Conservation (phyloP, 495 filamentous ascomycete genomes). For the Apodospora peruviana region DNA sequence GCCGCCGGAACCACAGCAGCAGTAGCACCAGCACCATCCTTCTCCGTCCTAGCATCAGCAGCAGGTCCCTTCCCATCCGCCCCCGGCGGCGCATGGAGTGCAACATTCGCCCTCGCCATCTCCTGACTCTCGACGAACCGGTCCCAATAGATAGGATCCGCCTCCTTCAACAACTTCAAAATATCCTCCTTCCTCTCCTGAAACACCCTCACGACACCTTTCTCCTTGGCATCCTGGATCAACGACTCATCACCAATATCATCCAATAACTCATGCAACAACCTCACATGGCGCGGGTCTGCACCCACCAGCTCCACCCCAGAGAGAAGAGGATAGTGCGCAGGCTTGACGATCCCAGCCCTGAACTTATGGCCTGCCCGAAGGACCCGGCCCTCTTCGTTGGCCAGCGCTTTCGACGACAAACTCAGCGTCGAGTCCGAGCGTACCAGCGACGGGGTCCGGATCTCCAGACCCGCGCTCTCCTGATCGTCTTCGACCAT, state of each 20-base stretch:
- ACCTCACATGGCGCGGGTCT: slow-evolving; percentile 46
- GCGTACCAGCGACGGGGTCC: slow-evolving; percentile 50
- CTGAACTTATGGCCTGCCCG: slow-evolving; percentile 78
- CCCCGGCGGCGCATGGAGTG: no score
- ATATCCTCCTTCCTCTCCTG: slow-evolving; percentile 50
- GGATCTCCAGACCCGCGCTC: slow-evolving; percentile 19
- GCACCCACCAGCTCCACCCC: slow-evolving; percentile 45
- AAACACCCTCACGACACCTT: slow-evolving; percentile 55
- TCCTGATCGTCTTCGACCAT: slow-evolving; percentile 32
- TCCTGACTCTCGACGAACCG: slow-evolving; percentile 63
- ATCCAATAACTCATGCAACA: slow-evolving; percentile 59
- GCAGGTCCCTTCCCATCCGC: no score
- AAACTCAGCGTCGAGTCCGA: slow-evolving; percentile 75
- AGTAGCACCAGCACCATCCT: no score
- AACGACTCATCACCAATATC: slow-evolving; percentile 58
- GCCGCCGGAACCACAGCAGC: no score
- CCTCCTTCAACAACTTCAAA: slow-evolving; percentile 41
- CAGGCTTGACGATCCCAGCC: slow-evolving; percentile 45
- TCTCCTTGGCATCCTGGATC: slow-evolving; percentile 46
- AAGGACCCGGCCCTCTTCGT: slow-evolving; percentile 87
- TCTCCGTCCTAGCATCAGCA: no score
- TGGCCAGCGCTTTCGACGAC: slow-evolving; percentile 67
- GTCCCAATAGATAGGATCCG: slow-evolving; percentile 57
- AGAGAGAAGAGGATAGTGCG: slow-evolving; percentile 39
- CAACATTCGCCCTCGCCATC: slow-evolving; percentile 58